These are phyloP conservation scores for Fusarium beomiforme DNA, from an alignment of 2,329 filamentous ascomycete species.

Conservation along the genomic window DNA sequence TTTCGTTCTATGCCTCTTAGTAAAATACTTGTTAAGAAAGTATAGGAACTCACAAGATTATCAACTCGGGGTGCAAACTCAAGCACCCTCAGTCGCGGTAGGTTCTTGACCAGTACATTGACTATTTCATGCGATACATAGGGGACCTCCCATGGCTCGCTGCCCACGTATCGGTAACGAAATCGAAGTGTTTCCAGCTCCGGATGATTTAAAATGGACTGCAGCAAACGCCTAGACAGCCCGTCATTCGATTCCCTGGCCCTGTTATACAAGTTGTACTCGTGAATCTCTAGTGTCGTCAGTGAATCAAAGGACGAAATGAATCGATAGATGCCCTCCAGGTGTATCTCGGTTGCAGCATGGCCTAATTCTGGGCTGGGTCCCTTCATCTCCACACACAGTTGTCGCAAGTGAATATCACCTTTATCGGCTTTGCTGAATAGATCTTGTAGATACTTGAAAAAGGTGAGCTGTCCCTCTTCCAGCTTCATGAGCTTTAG, in stretches of 20 bases:
- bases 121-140: neutral
- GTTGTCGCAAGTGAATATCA: neutral
- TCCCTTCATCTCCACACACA: neutral
- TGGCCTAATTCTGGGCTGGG: rapidly evolving
- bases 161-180: rapidly evolving
- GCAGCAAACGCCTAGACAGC: neutral
- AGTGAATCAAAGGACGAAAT: constrained; percentile 1
- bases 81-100: neutral
- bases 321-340: constrained; percentile 3
- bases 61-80: neutral
- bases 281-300: neutral
- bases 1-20: neutral
- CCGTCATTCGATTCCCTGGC: rapidly evolving
- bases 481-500: neutral
- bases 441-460: neutral
- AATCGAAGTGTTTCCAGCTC: neutral
- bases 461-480: neutral
- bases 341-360: neutral
- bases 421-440: neutral
- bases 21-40: rapidly evolving
- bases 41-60: neutral
- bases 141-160: rapidly evolving
- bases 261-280: neutral
- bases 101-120: neutral
- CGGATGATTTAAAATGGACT: neutral